These are phyloP conservation scores for Suhomyces vadensis DNA, from an alignment of 805 yeast species.

Conservation along the genomic window DNA sequence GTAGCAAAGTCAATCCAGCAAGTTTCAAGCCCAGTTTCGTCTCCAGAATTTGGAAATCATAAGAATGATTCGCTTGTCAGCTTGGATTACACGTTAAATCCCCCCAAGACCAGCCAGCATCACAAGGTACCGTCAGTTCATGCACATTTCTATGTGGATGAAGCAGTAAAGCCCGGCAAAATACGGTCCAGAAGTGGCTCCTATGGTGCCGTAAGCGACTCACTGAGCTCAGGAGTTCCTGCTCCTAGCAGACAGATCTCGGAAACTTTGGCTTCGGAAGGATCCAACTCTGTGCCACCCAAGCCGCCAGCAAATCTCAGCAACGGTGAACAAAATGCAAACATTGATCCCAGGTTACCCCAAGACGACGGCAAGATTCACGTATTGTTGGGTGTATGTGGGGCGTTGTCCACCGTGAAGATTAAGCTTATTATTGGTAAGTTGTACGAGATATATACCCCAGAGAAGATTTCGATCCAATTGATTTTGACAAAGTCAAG, in stretches of 20 bases:
- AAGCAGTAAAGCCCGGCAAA: slow-evolving; percentile 53
- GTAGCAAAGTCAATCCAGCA: not conserved
- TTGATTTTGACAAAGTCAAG: slow-evolving; percentile 54
- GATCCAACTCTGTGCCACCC: not conserved
- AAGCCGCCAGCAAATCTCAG: not conserved
- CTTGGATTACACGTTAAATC: slow-evolving; percentile 28
- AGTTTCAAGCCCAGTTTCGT: not conserved
- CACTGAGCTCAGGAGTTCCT: slow-evolving; percentile 12
- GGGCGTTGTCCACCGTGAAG: slow-evolving; percentile 53
- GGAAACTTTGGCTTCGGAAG: not conserved
- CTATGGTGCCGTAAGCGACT: slow-evolving; percentile 16
- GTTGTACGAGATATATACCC: slow-evolving; percentile 51
- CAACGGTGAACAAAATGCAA: slow-evolving; percentile 42
- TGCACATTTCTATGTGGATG: slow-evolving; percentile 76
- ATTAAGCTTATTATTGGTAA: slow-evolving; percentile 53
- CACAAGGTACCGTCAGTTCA: slow-evolving; percentile 66
- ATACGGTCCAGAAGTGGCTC: slow-evolving; percentile 43
- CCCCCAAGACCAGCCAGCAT: slow-evolving; percentile 39
- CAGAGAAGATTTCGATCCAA: slow-evolving; percentile 53
- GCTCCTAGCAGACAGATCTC: not conserved
- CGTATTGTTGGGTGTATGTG: slow-evolving; percentile 58
- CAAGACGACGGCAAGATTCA: slow-evolving; percentile 60
- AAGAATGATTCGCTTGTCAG: slow-evolving; percentile 18
- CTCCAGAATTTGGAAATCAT: not conserved
- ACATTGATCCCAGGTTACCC: slow-evolving; percentile 63